Base-by-base conservation (phyloP, 1,284 basidiomycete species). In the Psilocybe mexicana region DNA sequence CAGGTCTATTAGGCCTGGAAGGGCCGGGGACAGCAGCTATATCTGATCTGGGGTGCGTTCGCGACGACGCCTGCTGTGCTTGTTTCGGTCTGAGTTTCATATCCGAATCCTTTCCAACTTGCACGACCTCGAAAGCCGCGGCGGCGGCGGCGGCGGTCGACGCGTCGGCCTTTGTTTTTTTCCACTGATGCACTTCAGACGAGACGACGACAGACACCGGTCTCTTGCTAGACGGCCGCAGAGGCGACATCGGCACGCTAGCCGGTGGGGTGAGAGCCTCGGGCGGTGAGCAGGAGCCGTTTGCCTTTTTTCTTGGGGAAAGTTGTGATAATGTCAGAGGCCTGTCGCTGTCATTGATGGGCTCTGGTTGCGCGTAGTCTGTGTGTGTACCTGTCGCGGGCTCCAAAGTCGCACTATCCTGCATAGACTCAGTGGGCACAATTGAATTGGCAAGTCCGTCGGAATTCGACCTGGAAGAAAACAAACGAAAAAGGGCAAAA, bases 251-350 rank as follows among this genome's bases (percentile, higher is more conserved):
- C 54, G 71, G 63, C 44, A 43, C 52, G n/a, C 54, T 55, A 58
- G 44, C 64, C 62, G 66, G 61, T 55, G 63, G 59, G 53, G 61
- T 59, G 58, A 65, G 63, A 57, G 61, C 56, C 47, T 61, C 59
- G 51, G 25, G 43, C 23, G 44, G 51, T 40, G 38, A 57, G 46
- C 56, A 40, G 54, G 57, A 6, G 23, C 45, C 30, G 26, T 23
- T 18, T 18, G 18, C 18, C 18, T 18, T 51, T 46, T 82, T 81
- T 57, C 67, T 68, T 58, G 82, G 80, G 7, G 82, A 83, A 63
- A 83, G 72, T 63, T 83, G 80, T 52, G 79, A 81, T 61, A 83
- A 46, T 43, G 78, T 80, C 48, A 84, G 62, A 36, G 71, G 72
- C 35, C 61, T 61, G 58, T 69, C 59, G 42, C 57, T 55, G 49